Evolutionary conservation across 257 asterid species (phyloP).

Genomic region (Primulina tabacum): DNA sequence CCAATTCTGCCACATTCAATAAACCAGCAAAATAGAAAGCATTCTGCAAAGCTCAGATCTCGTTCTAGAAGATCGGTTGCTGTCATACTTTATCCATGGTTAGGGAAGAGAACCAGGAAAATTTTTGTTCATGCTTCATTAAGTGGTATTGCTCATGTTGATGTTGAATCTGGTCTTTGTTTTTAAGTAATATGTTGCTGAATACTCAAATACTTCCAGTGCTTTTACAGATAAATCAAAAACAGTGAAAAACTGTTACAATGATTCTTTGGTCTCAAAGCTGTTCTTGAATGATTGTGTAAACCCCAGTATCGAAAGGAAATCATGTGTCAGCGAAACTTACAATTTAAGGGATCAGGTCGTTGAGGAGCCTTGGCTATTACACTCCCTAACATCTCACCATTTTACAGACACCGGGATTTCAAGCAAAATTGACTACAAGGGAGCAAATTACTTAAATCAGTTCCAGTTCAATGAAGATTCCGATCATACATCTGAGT

Average conservation of each 20-base stretch:
- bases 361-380: constrained; percentile 94
- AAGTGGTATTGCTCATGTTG: constrained; percentile 56
- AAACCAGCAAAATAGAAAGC: constrained; percentile 41
- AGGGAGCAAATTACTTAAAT: constrained; percentile 33
- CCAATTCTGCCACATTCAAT: constrained; percentile 42
- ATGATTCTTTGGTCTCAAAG: constrained; percentile 39
- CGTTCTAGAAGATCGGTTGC: constrained; percentile 38
- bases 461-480: constrained; percentile 24
- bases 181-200: constrained; percentile 54
- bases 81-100: constrained; percentile 36
- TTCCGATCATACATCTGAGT: constrained; percentile 30
- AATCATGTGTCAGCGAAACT: constrained; percentile 30
- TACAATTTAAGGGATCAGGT: constrained; percentile 33
- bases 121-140: constrained; percentile 32
- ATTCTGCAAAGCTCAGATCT: constrained; percentile 33
- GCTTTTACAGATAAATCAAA: constrained; percentile 66
- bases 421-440: constrained; percentile 29
- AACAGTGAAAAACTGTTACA: constrained; percentile 36
- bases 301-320: constrained; percentile 30
- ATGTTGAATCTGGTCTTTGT: constrained; percentile 18
- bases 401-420: constrained; percentile 34
- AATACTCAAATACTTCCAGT: constrained; percentile 86
- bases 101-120: constrained; percentile 31
- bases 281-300: constrained; percentile 34
- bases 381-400: constrained; percentile 40